These are phyloP conservation scores for Cetraspora pellucida DNA, from an alignment of 192 early-diverging fungal genomes.

Conservation along the genomic window DNA sequence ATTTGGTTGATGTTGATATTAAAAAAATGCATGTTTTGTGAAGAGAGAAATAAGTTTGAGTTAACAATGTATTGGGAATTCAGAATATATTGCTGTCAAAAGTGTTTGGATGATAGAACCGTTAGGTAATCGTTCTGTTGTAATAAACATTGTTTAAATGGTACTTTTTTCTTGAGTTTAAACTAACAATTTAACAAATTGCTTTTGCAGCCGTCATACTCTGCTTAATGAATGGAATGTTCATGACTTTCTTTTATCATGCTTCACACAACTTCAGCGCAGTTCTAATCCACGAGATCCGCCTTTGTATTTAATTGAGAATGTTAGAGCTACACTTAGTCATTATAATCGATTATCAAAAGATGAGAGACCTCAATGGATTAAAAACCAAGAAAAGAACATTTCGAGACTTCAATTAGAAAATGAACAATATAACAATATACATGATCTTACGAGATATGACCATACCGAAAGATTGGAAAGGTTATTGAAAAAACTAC, in stretches of 20 bases:
- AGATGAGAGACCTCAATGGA: neutral
- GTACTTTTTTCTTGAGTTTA: neutral
- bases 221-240: neutral
- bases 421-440: neutral
- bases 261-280: neutral
- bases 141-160: neutral
- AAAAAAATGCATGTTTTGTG: conserved; percentile 16
- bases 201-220: neutral
- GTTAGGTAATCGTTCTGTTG: neutral
- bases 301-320: neutral
- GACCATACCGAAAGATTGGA: neutral
- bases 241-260: too few relatives aligned
- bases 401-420: neutral
- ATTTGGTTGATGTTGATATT: conserved; percentile 13
- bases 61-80: conserved; percentile 19
- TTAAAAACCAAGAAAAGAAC: neutral
- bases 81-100: conserved; percentile 9
- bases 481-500: neutral
- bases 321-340: neutral
- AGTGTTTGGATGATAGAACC: conserved; percentile 7
- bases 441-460: neutral
- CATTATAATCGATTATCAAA: neutral
- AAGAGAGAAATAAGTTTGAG: conserved; percentile 9
- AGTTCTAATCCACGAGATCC: conserved; percentile 1
- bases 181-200: neutral